Evolutionary conservation across 2,329 filamentous ascomycete genomes (phyloP).

Genomic region (Phoma herbarum): DNA sequence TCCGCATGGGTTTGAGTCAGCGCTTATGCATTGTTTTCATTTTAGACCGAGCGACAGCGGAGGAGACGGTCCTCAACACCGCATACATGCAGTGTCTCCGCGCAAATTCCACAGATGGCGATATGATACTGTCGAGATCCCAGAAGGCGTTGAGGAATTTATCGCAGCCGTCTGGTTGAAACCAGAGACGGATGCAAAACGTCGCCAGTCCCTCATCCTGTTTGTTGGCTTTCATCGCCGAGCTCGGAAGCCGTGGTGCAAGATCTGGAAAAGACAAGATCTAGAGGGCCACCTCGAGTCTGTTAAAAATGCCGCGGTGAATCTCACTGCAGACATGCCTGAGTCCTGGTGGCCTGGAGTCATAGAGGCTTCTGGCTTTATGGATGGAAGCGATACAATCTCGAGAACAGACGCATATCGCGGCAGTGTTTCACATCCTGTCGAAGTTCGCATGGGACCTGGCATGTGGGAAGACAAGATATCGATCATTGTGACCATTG

Average conservation of each 20-base stretch:
- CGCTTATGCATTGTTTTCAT: neutral
- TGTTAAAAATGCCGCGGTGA: neutral
- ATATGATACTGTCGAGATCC: neutral
- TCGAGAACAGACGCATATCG: neutral
- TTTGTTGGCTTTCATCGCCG: neutral
- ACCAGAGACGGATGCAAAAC: neutral
- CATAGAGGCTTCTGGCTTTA: neutral
- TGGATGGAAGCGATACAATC: neutral
- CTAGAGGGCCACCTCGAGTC: neutral
- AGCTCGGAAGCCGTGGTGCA: neutral
- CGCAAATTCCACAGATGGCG: neutral
- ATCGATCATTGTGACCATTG: constrained; percentile 1
- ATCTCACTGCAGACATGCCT: neutral
- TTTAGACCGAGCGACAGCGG: neutral
- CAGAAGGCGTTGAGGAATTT: neutral
- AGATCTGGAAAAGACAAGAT: neutral
- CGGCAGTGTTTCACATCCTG: neutral
- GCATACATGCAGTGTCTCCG: neutral
- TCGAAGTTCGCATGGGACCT: constrained; percentile 1
- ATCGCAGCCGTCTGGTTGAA: neutral
- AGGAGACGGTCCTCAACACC: neutral
- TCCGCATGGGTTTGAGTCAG: neutral
- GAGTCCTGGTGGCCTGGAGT: neutral
- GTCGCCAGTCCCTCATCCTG: neutral
- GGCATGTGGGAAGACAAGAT: constrained; percentile 1